A percentile compares a stretch with the other conserved stretches of the same genome.
These are phyloP conservation scores for Plenodomus lindquistii DNA, from an alignment of 2,329 filamentous ascomycete species.

Conservation along the genomic window DNA sequence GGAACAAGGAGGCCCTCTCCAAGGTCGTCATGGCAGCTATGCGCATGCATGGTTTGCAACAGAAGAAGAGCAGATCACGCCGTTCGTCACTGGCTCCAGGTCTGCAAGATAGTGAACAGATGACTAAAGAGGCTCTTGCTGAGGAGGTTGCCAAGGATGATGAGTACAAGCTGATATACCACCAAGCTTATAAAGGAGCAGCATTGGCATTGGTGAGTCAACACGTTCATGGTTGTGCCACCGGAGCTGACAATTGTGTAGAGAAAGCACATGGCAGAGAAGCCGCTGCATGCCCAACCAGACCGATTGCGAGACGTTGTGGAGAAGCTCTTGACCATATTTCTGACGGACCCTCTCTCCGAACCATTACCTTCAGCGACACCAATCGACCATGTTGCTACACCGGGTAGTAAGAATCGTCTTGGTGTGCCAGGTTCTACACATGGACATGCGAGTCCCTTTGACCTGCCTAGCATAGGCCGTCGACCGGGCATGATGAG, in stretches of 20 bases:
- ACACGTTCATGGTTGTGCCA: background rate
- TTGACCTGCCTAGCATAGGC: slow-evolving; percentile 37
- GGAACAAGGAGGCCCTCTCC: slow-evolving; percentile 56
- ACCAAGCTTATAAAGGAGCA: slow-evolving; percentile 55
- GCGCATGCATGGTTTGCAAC: slow-evolving; percentile 56
- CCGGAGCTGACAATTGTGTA: slow-evolving; percentile 6
- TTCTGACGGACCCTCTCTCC: slow-evolving; percentile 51
- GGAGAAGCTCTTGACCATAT: slow-evolving; percentile 52
- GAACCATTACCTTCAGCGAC: slow-evolving; percentile 18
- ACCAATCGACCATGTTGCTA: slow-evolving; percentile 22
- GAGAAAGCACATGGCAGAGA: slow-evolving; percentile 45
- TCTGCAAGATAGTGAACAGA: slow-evolving; percentile 15
- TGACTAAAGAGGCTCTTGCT: slow-evolving; percentile 18
- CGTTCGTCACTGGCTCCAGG: slow-evolving; percentile 26
- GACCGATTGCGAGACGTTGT: slow-evolving; percentile 53
- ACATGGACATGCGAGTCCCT: slow-evolving; percentile 34
- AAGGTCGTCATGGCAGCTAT: slow-evolving; percentile 58
- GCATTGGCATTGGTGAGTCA: slow-evolving; percentile 50
- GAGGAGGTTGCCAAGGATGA: slow-evolving; percentile 49
- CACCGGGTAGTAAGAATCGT: slow-evolving; percentile 29
- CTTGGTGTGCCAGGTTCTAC: slow-evolving; percentile 22
- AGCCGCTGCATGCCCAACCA: slow-evolving; percentile 45
- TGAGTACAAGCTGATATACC: slow-evolving; percentile 58
- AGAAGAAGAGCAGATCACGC: slow-evolving; percentile 43
- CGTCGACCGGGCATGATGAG: slow-evolving; percentile 18